phyloP scores from a whole-genome alignment of 768 basidiomycete genomes.

The Panaeolus cyanescens region DNA sequence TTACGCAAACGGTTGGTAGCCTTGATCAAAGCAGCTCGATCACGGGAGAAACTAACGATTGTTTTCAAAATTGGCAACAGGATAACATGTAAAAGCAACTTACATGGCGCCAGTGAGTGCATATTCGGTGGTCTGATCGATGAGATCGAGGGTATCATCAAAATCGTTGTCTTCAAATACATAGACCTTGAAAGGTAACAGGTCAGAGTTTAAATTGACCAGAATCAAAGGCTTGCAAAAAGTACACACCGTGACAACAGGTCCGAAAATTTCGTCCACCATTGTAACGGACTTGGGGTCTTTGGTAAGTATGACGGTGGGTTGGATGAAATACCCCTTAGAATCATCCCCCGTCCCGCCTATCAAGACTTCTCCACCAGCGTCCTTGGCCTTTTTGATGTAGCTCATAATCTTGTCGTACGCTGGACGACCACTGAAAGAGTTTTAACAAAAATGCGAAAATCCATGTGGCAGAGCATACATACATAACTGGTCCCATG shows the following conservation, averaged over 20 bases:
- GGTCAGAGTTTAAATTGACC: conserved; percentile 4
- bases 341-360: conserved; percentile 90
- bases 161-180: conserved; percentile 88
- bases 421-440: conserved; percentile 72
- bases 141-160: conserved; percentile 83
- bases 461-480: conserved; percentile 7
- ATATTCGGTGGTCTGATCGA: conserved; percentile 86
- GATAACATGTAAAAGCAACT: conserved; percentile 25
- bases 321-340: conserved; percentile 91
- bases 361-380: conserved; percentile 86
- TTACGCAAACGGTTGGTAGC: conserved; percentile 86
- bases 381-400: conserved; percentile 83
- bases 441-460: conserved; percentile 4
- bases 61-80: conserved; percentile 12
- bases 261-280: conserved; percentile 96
- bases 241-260: conserved; percentile 79
- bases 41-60: conserved; percentile 69
- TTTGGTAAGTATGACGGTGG: conserved; percentile 91
- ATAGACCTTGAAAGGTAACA: conserved; percentile 56
- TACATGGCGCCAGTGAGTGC: conserved; percentile 95
- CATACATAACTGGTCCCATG: conserved; percentile 95
- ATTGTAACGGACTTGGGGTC: conserved; percentile 90
- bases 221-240: neutral
- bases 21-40: conserved; percentile 76
- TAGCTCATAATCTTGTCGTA: conserved; percentile 86